Evolutionary conservation across 78 protist genomes (phyloP), one percentile per base, ranked within the genome.

Genomic region (Polysphondylium violaceum): DNA sequence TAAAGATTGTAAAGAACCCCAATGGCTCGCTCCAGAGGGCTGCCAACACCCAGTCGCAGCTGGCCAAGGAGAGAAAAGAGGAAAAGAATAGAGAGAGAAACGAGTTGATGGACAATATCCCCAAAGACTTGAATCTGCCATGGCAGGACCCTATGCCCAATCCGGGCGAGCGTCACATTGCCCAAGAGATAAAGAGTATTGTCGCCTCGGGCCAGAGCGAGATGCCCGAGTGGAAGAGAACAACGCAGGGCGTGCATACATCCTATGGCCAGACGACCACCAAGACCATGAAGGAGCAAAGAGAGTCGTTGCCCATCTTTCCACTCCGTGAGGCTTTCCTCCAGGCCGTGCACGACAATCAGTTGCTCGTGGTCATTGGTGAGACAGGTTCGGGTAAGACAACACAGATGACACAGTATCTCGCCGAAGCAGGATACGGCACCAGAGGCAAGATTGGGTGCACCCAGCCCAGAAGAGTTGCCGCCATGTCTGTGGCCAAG

Each of bases 391-490:
- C 96, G 0, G 96, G 96, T n/a, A 93, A 94, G 79, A 96, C 97
- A 6, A 97, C 99, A 29, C 99, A 96, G 77, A 95, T 97, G 90
- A 86, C 98, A 33, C 98, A 97, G 91, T 97, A 94, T 58, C 51
- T 96, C 11, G 90, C 90, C 1, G 99, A 97, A 78, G 97, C 67
- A 6, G 99, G 98, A 14, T 87, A 43, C 61, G n/a, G 94, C 0
- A 31, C 38, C 1, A 1, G 12, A 0, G 98, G 98, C 23, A 41
- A 33, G 33, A 94, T 97, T 16, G 98, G 97, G 12, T 96, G 98
- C 76, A 97, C 93, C n/a, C 99, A 99, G 95, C 99, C 99, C 2
- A 96, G 99, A 3, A 97, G 99, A 21, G 99, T 99, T 23, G 99
- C 99, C 0, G 99, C 99, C 35, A 97, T 96, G 95, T 85, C 97